Percentiles rank a stretch among this genome's conserved stretches.
Conservation (phyloP, 345 rosid species). For the Euphorbia tirucalli region DNA sequence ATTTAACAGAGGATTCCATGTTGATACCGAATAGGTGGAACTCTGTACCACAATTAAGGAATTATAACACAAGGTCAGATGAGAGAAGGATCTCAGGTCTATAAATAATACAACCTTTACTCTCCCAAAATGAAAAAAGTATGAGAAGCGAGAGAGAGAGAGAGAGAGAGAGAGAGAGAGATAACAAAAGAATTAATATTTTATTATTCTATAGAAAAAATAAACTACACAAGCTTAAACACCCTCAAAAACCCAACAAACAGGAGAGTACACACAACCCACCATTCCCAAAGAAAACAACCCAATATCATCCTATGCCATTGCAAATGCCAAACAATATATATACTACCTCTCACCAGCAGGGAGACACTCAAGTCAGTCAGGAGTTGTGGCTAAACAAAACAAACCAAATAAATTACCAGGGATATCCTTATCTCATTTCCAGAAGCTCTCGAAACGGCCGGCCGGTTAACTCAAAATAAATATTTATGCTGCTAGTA, state of each 20-base stretch:
- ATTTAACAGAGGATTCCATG: too few relatives aligned
- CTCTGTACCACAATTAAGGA: too few relatives aligned
- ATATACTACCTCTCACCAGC: conserved; percentile 23
- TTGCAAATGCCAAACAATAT: conserved; percentile 15
- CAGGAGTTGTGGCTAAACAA: conserved; percentile 6
- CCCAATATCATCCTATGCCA: not conserved
- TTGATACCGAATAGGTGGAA: too few relatives aligned
- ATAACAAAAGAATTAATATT: conserved; percentile 24
- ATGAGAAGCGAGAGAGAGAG: not conserved
- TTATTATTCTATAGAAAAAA: conserved; percentile 3
- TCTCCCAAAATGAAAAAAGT: not conserved
- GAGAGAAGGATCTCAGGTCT: not conserved
- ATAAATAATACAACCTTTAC: not conserved
- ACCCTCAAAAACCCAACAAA: conserved; percentile 4
- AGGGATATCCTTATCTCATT: conserved; percentile 11
- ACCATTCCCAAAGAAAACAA: not conserved
- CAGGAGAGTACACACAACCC: conserved; percentile 8
- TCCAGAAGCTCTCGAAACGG: conserved; percentile 12
- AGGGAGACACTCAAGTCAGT: conserved; percentile 15
- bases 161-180: not conserved
- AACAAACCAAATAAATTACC: conserved; percentile 11
- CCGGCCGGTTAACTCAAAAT: not conserved
- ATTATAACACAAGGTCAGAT: too few relatives aligned
- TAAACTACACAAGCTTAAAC: conserved; percentile 19
- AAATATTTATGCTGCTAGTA: conserved; percentile 54